Conservation (phyloP, 2,329 filamentous ascomycete species). For the Neofusicoccum laricinum region DNA sequence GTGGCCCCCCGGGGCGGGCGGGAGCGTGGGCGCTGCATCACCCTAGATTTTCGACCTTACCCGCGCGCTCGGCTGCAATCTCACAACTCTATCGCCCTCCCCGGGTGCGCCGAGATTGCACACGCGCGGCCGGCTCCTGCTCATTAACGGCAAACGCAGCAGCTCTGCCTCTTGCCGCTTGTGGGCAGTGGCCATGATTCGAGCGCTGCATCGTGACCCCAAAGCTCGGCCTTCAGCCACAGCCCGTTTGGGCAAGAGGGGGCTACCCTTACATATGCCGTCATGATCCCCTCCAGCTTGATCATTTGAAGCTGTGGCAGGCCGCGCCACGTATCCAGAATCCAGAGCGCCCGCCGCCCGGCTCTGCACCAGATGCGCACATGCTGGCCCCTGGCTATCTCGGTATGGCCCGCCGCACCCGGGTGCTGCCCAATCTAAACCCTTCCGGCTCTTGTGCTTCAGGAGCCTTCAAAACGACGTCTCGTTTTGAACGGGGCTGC, state of each 20-base stretch:
- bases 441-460: neutral
- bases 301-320: neutral
- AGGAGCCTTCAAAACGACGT: neutral
- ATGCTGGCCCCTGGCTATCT: constrained; percentile 8
- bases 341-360: neutral
- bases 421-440: constrained; percentile 9
- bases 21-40: neutral
- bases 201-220: neutral
- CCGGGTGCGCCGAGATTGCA: neutral
- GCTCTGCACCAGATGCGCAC: neutral
- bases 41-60: neutral
- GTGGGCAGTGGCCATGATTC: neutral
- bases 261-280: neutral
- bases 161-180: neutral
- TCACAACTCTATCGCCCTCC: neutral
- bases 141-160: neutral
- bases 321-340: neutral
- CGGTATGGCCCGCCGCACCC: neutral
- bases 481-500: neutral
- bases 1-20: neutral
- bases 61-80: neutral
- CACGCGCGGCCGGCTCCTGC: neutral
- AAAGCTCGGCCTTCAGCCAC: neutral
- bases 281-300: neutral
- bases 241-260: neutral